A percentile compares a stretch with the other conserved stretches of the same genome.
Conservation (phyloP, 495 filamentous ascomycete genomes). For the Penicillium tannophilum region DNA sequence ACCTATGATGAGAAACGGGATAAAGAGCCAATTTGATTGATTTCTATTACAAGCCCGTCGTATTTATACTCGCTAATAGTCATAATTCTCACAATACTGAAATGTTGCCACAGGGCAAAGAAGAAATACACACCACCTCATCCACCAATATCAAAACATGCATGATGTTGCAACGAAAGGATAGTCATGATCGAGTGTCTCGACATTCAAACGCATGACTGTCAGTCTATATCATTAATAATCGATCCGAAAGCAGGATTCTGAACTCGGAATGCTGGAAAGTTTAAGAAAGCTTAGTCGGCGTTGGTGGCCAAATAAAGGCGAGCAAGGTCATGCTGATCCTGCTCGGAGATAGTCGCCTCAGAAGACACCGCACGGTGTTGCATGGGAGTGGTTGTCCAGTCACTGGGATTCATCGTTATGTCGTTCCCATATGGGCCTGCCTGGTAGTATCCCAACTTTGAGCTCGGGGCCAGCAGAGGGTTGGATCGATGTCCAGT, state of each 20-base stretch:
- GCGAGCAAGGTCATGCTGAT: conserved; percentile 32
- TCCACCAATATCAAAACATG: conserved; percentile 9
- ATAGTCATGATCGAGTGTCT: conserved; percentile 4
- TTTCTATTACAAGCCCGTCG: background rate
- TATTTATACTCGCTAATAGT: conserved; percentile 21
- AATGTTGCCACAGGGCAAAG: background rate
- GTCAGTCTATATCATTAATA: background rate
- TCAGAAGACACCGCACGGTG: conserved; percentile 27
- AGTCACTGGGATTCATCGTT: conserved; percentile 12
- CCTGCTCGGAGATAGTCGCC: conserved; percentile 37
- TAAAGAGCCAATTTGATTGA: background rate
- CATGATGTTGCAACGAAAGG: conserved; percentile 10
- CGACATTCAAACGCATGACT: conserved; percentile 6
- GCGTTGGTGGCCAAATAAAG: conserved; percentile 33
- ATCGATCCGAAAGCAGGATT: background rate
- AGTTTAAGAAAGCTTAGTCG: background rate
- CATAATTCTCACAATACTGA: conserved; percentile 17
- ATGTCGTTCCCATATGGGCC: conserved; percentile 18
- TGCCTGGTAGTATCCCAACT: conserved; percentile 19
- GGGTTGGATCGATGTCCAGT: conserved; percentile 43
- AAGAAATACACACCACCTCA: conserved; percentile 11
- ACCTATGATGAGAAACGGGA: background rate
- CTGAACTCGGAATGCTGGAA: background rate
- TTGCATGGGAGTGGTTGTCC: conserved; percentile 12
- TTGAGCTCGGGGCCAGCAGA: conserved; percentile 34